Evolutionary conservation across 345 rosid species (phyloP), one percentile per base, ranked within the genome.

Genomic region (Lepidium aucheri): DNA sequence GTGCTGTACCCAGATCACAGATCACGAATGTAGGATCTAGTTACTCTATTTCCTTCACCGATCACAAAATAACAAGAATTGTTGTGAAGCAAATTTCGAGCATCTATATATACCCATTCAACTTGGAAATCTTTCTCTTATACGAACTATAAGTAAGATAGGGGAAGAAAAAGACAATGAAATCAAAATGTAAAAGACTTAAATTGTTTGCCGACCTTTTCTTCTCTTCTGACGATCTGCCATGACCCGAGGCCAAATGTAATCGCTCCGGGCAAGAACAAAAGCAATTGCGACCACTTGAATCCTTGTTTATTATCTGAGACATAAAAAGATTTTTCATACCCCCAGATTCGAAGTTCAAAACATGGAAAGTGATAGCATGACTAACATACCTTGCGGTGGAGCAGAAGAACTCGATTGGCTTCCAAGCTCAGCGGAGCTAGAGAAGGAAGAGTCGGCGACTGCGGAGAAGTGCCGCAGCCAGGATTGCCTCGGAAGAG

Each of bases 191-290:
- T 30, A 53, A 44, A 66, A 53, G 45, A 15, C 30, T 42, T 14
- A 2, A 60, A 0, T 34, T 38, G 26, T 62, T 44, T 45, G 52
- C 70, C 0, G 15, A 94, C 97, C 93, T 94, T 94, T 62, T 94
- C 99, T 55, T 83, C 88, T 62, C 99, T 82, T 80, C 99, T 83
- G 57, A 88, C 63, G 51, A 94, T 80, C 80, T 94, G 99, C 99
- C 99, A 94, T 73, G 95, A 85, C 9, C 99, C 99, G 46, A 94
- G 99, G 32, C 97, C 97, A 63, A 94, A 94, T 50, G 93, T 76
- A 60, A 91, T 79, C 50, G 87, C 95, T 64, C 96, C 99, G 52
- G 97, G 97, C 54, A 94, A 60, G 74, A 94, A 94, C 58, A 94
- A 78, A 53, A 91, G 69, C 80, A 90, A 78, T 22, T 76, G 79